Evolutionary conservation across 208 protist genomes (phyloP), one percentile per base, ranked within the genome.

Genomic region (Phytomonas francai): DNA sequence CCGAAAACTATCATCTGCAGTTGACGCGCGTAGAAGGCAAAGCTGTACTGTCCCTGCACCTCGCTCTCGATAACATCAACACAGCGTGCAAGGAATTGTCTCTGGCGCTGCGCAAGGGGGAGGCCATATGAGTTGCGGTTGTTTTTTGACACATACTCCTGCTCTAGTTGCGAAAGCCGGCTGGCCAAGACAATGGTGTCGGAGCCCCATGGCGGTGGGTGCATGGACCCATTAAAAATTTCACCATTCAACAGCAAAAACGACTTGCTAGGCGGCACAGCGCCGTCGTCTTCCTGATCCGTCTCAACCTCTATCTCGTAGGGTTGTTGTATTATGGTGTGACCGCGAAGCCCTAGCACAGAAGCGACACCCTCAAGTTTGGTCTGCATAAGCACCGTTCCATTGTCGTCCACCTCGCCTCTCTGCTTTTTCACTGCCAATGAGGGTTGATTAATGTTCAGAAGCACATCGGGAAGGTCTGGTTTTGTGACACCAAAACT

Each of bases 171-270:
- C 58, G 74, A 78, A 42, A 95, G 78, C 3, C 78, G 73, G 56
- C 74, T 77, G 19, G 83, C 83, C 56, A 95, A 54, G 34, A 76
- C 78, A 34, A 78, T 78, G 4, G 89, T 95, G 74, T 95, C 89
- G 16, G 83, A 91, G n/a, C 72, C 81, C 71, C 76, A 80, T 49
- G 80, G 73, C 19, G 86, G 73, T 2, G 85, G 78, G 45, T 84
- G 83, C 45, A 95, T 61, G 14, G 73, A 34, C 11, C 90, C 90
- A 42, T 82, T 80, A 68, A 95, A 95, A 39, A 95, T 86, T 67
- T 95, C 90, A 0, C 90, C 90, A 70, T 95, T 95, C 87, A 85
- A 92, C 72, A 88, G 34, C 71, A 95, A 73, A 34, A 87, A 95
- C 28, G 78, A 80, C 30, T 59, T 68, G 51, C 42, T 49, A 49